Percentiles rank a stretch among this genome's conserved stretches.
Evolutionary conservation across 768 basidiomycete species (phyloP).

Genomic region (Hericium rajendrae): DNA sequence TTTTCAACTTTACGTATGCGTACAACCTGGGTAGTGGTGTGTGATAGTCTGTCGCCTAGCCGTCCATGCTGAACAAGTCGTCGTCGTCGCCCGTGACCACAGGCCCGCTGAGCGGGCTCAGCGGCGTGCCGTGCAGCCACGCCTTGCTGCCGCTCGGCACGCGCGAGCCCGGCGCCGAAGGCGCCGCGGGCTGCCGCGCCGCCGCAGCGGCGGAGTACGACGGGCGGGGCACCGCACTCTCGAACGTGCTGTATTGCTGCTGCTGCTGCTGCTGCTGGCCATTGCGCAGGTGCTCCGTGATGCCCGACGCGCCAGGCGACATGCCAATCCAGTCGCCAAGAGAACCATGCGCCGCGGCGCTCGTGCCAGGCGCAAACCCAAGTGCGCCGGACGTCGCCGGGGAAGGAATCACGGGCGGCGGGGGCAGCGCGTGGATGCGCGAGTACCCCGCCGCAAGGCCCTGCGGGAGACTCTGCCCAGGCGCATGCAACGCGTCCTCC

Average conservation of each 20-base stretch:
- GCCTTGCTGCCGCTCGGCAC: slow-evolving; percentile 22
- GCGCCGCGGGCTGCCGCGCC: not conserved
- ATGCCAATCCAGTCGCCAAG: slow-evolving; percentile 24
- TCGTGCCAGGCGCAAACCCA: slow-evolving; percentile 19
- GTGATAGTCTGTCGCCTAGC: slow-evolving; percentile 13
- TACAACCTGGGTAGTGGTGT: not conserved
- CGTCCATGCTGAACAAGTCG: slow-evolving; percentile 63
- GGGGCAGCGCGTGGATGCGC: slow-evolving; percentile 68
- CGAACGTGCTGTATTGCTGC: slow-evolving; percentile 23
- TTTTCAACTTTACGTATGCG: not conserved
- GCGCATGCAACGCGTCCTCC: slow-evolving; percentile 66
- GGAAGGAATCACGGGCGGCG: slow-evolving; percentile 25
- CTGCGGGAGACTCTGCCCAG: slow-evolving; percentile 85
- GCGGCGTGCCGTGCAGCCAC: slow-evolving; percentile 30
- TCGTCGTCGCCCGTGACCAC: slow-evolving; percentile 57
- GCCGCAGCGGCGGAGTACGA: slow-evolving; percentile 41
- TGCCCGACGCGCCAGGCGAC: slow-evolving; percentile 17
- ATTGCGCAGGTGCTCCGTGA: slow-evolving; percentile 17
- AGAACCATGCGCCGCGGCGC: slow-evolving; percentile 13
- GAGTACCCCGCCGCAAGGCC: slow-evolving; percentile 89
- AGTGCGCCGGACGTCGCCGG: slow-evolving; percentile 25
- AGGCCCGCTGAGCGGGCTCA: slow-evolving; percentile 56
- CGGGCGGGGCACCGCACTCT: slow-evolving; percentile 46
- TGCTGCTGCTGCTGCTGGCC: slow-evolving; percentile 17
- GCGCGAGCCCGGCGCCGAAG: not conserved